Conservation (phyloP, 1,139 yeast species). For the Petasospora fabianii region DNA sequence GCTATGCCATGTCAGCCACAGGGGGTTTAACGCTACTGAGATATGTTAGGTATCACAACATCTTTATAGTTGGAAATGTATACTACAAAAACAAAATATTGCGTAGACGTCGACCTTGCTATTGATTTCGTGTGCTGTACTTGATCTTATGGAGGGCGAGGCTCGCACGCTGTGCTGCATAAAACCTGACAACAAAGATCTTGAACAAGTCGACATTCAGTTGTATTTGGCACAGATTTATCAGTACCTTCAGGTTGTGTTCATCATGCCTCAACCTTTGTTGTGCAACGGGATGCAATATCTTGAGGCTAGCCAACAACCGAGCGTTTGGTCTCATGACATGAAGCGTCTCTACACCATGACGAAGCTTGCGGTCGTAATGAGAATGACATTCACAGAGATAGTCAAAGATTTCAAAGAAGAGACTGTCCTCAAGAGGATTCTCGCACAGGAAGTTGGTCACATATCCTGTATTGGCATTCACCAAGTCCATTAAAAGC, state of each 20-base stretch:
- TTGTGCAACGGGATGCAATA: conserved; percentile 2
- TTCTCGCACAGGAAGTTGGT: conserved; percentile 26
- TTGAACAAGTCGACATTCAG: conserved; percentile 5
- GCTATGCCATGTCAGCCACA: conserved; percentile 1
- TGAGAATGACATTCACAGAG: conserved; percentile 8
- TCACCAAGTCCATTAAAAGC: conserved; percentile 4
- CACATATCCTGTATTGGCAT: conserved; percentile 8
- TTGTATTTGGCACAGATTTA: background rate
- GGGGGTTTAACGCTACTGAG: conserved; percentile 1
- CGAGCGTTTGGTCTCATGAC: background rate
- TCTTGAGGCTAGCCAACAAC: conserved; percentile 1
- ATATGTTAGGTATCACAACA: too few species aligned
- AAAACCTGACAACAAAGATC: conserved; percentile 2
- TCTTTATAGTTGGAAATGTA: too few species aligned
- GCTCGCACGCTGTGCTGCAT: conserved; percentile 3
- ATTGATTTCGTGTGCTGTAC: background rate
- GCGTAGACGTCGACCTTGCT: background rate
- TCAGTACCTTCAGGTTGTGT: background rate
- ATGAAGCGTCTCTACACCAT: conserved; percentile 1
- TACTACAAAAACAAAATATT: background rate
- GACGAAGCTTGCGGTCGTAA: conserved; percentile 2
- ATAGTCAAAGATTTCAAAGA: conserved; percentile 3
- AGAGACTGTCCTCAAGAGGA: background rate
- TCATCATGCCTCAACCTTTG: background rate
- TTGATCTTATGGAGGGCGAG: conserved; percentile 3